Conservation (phyloP, 2,329 filamentous ascomycete genomes). For the Ophiocordyceps sinensis region DNA sequence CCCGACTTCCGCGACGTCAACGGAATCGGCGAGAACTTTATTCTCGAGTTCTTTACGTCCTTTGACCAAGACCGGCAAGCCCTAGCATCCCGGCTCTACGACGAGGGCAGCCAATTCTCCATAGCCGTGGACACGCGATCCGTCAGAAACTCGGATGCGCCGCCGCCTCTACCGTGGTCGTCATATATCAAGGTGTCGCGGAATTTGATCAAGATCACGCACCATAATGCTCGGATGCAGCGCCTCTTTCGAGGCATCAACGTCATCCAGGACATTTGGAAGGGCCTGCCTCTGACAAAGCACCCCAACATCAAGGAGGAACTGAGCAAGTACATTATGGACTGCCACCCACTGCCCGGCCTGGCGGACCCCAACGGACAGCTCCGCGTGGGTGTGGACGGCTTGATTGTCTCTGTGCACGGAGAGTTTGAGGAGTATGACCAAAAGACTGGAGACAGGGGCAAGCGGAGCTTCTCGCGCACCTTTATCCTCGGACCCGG, state of each 20-base stretch:
- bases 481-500: slow-evolving; percentile 69
- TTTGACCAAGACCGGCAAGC: slow-evolving; percentile 59
- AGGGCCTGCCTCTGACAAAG: slow-evolving; percentile 52
- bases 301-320: slow-evolving; percentile 59
- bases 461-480: slow-evolving; percentile 67
- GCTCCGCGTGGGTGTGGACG: slow-evolving; percentile 53
- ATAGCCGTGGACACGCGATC: slow-evolving; percentile 51
- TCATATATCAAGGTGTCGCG: slow-evolving; percentile 64
- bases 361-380: slow-evolving; percentile 55
- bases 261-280: slow-evolving; percentile 55
- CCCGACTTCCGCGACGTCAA: slow-evolving; percentile 62
- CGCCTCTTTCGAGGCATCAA: slow-evolving; percentile 51
- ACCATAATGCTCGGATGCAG: slow-evolving; percentile 43
- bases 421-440: slow-evolving; percentile 72
- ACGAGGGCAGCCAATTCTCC: slow-evolving; percentile 61
- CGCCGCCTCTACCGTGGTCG: slow-evolving; percentile 46
- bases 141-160: slow-evolving; percentile 32
- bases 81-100: slow-evolving; percentile 57
- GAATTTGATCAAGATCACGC: slow-evolving; percentile 58
- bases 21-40: slow-evolving; percentile 60
- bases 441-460: slow-evolving; percentile 34
- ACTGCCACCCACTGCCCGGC: slow-evolving; percentile 61
- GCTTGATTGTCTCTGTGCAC: slow-evolving; percentile 65
- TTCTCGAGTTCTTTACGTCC: slow-evolving; percentile 56
- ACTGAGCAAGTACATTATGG: slow-evolving; percentile 63